Evolutionary conservation across 148 eudicot genomes (phyloP).

Genomic region (Chenopodium suecicum): DNA sequence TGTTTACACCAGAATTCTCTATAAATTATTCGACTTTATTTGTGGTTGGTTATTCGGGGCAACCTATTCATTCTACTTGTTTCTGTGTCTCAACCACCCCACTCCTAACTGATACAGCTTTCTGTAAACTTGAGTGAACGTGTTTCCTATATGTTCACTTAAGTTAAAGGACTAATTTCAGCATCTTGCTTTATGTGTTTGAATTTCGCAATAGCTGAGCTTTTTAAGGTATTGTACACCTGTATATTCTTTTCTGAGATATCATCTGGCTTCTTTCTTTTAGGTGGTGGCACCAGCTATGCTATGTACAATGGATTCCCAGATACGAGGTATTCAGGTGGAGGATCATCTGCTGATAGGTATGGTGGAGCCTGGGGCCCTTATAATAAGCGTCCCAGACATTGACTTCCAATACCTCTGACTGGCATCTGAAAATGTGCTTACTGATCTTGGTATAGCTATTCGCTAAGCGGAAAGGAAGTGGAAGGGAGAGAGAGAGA

Average conservation of each 20-base stretch:
- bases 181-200: background rate
- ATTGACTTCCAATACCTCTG: slow-evolving; percentile 12
- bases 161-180: background rate
- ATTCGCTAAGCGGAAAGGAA: too few species aligned
- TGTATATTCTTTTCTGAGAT: background rate
- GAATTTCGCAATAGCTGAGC: background rate
- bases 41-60: background rate
- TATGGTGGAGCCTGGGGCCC: slow-evolving; percentile 57
- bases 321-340: slow-evolving; percentile 59
- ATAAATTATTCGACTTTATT: background rate
- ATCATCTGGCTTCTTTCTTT: background rate
- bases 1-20: background rate
- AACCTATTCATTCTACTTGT: too few species aligned
- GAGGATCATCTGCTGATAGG: slow-evolving; percentile 42
- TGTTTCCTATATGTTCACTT: background rate
- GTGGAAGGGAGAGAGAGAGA: background rate
- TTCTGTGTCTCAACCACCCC: background rate
- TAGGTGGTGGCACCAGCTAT: slow-evolving; percentile 56
- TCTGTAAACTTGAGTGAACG: too few species aligned
- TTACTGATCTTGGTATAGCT: background rate
- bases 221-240: too few species aligned
- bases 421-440: background rate
- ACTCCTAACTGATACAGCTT: too few species aligned
- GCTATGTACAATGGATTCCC: slow-evolving; percentile 51
- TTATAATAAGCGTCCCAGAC: slow-evolving; percentile 46